Evolutionary conservation across 495 filamentous ascomycete species (phyloP).

Genomic region (Terfezia claveryi): DNA sequence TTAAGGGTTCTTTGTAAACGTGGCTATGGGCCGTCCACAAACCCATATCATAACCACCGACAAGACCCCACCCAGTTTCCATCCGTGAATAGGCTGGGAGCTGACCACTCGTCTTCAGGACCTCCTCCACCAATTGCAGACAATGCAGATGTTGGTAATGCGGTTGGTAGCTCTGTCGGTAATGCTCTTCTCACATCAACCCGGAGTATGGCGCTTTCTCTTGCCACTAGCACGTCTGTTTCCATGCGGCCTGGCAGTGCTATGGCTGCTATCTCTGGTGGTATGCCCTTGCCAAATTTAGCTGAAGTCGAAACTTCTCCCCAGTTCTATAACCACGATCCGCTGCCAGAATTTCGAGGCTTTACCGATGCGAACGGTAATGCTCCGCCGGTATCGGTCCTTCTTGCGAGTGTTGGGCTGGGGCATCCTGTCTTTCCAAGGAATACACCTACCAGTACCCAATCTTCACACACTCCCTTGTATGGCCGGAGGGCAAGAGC

Average conservation of each 20-base stretch:
- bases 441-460: too few species aligned
- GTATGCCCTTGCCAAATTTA: neutral
- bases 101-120: slow-evolving; percentile 11
- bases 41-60: slow-evolving; percentile 25
- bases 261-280: slow-evolving; percentile 34
- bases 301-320: neutral
- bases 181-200: slow-evolving; percentile 29
- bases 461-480: too few species aligned
- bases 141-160: neutral
- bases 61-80: slow-evolving; percentile 16
- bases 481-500: too few species aligned
- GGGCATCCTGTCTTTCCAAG: neutral
- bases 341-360: neutral
- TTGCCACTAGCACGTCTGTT: slow-evolving; percentile 57
- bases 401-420: neutral
- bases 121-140: slow-evolving; percentile 17
- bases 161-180: neutral
- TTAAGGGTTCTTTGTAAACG: slow-evolving; percentile 64
- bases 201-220: slow-evolving; percentile 66
- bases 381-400: neutral
- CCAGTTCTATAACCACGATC: neutral
- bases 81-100: slow-evolving; percentile 6
- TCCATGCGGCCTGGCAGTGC: slow-evolving; percentile 54
- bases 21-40: slow-evolving; percentile 50
- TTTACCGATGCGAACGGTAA: neutral